These are phyloP conservation scores for Aspergillus costaricaensis DNA, from an alignment of 2,329 filamentous ascomycete genomes.

Conservation along the genomic window DNA sequence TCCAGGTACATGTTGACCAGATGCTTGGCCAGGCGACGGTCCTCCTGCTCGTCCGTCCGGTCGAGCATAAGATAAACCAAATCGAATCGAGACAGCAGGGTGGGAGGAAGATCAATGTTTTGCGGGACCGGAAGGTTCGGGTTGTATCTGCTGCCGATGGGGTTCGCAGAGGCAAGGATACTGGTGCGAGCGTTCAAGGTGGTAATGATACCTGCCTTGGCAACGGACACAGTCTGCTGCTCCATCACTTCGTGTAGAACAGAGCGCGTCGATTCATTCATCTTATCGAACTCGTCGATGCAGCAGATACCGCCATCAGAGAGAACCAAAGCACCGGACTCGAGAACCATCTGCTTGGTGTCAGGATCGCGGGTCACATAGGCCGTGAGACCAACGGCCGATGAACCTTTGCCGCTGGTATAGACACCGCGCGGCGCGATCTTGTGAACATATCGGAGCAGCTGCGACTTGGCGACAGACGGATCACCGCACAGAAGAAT, in stretches of 20 bases:
- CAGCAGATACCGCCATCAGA: conserved; percentile 76
- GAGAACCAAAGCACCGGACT: conserved; percentile 72
- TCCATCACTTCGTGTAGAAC: conserved; percentile 81
- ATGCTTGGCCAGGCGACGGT: conserved; percentile 87
- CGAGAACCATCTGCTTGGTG: conserved; percentile 71
- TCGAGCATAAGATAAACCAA: conserved; percentile 96
- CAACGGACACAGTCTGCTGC: conserved; percentile 76
- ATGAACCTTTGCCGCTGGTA: conserved; percentile 74
- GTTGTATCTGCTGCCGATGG: conserved; percentile 97
- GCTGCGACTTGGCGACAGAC: conserved; percentile 92
- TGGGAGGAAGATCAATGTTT: conserved; percentile 96
- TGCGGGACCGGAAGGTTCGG: conserved; percentile 92
- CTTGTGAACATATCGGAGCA: conserved; percentile 93
- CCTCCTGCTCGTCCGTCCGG: conserved; percentile 84
- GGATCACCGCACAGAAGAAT: conserved; percentile 95
- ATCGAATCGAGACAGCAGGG: conserved; percentile 92
- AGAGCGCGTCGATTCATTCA: conserved; percentile 72
- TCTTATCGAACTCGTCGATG: conserved; percentile 80
- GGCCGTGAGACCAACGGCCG: conserved; percentile 74
- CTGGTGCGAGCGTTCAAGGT: conserved; percentile 94
- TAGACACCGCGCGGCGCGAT: conserved; percentile 88
- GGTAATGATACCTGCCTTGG: conserved; percentile 76
- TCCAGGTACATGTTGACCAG: conserved; percentile 95
- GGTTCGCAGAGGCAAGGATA: conserved; percentile 95
- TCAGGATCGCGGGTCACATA: conserved; percentile 75